These are phyloP conservation scores for Coemansia sp. DNA, from an alignment of 192 early-diverging fungal genomes.

Conservation along the genomic window DNA sequence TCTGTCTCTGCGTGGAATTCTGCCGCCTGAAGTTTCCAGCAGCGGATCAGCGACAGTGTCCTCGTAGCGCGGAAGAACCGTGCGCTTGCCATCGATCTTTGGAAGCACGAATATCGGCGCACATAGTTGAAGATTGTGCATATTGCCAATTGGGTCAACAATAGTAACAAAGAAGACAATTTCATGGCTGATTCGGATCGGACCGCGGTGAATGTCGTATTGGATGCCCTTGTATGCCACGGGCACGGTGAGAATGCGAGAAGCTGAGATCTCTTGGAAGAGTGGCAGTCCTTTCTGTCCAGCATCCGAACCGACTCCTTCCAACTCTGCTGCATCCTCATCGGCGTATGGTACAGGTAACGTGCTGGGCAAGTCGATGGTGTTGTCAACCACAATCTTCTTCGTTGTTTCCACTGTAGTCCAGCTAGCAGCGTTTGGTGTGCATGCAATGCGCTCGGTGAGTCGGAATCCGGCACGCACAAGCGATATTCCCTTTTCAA, in stretches of 20 bases:
- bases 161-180: slow-evolving; percentile 34
- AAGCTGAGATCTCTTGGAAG: slow-evolving; percentile 29
- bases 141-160: slow-evolving; percentile 15
- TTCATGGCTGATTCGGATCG: slow-evolving; percentile 41
- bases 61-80: slow-evolving; percentile 46
- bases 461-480: slow-evolving; percentile 42
- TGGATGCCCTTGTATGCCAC: slow-evolving; percentile 44
- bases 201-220: slow-evolving; percentile 48
- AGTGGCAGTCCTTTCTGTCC: slow-evolving; percentile 25
- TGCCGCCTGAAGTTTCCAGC: slow-evolving; percentile 27
- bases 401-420: slow-evolving; percentile 6
- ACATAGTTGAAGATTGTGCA: slow-evolving; percentile 46
- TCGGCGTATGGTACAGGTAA: background rate
- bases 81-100: slow-evolving; percentile 16
- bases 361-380: slow-evolving; percentile 15
- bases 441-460: slow-evolving; percentile 24
- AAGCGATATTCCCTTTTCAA: slow-evolving; percentile 39
- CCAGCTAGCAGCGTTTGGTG: slow-evolving; percentile 13
- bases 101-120: slow-evolving; percentile 48
- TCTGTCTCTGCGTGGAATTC: slow-evolving; percentile 25
- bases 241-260: slow-evolving; percentile 38
- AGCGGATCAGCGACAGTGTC: slow-evolving; percentile 28
- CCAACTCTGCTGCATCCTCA: background rate
- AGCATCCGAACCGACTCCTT: background rate
- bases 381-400: slow-evolving; percentile 24